Conservation (phyloP, 1,284 basidiomycete genomes). For the Phaffia rhodozyma region DNA sequence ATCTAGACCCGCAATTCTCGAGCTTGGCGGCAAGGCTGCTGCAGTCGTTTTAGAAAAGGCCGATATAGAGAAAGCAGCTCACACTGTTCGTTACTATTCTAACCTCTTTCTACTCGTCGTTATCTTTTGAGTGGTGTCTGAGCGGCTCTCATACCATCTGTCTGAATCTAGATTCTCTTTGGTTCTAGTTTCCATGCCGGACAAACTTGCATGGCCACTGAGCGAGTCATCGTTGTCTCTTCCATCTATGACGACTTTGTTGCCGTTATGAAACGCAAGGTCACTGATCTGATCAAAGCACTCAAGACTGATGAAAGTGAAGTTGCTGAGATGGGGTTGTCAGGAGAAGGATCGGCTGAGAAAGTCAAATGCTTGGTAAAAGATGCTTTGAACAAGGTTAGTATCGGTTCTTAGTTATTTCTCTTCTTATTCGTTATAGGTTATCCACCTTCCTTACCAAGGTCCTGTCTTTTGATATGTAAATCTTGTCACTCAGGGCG, state of each 20-base stretch:
- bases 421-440: too few relatives aligned
- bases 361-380: conserved; percentile 23
- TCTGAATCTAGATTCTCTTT: conserved; percentile 11
- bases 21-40: conserved; percentile 16
- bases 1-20: conserved; percentile 12
- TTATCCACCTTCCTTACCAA: too few relatives aligned
- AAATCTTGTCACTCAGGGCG: background rate
- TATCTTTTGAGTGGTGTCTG: background rate
- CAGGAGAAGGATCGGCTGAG: conserved; percentile 16
- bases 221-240: conserved; percentile 15
- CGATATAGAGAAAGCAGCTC: conserved; percentile 13
- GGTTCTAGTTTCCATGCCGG: conserved; percentile 13
- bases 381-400: conserved; percentile 24
- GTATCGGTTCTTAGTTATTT: conserved; percentile 1
- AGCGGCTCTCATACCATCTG: too few relatives aligned
- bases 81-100: conserved; percentile 5
- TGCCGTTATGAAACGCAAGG: background rate
- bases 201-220: conserved; percentile 16
- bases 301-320: conserved; percentile 5
- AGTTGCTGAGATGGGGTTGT: conserved; percentile 24
- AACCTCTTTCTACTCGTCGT: too few relatives aligned
- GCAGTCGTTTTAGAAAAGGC: conserved; percentile 12
- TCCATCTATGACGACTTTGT: conserved; percentile 9
- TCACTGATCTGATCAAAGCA: conserved; percentile 11
- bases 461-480: background rate